Conservation (phyloP, 1,284 basidiomycete species). For the Ganoderma lucidum region DNA sequence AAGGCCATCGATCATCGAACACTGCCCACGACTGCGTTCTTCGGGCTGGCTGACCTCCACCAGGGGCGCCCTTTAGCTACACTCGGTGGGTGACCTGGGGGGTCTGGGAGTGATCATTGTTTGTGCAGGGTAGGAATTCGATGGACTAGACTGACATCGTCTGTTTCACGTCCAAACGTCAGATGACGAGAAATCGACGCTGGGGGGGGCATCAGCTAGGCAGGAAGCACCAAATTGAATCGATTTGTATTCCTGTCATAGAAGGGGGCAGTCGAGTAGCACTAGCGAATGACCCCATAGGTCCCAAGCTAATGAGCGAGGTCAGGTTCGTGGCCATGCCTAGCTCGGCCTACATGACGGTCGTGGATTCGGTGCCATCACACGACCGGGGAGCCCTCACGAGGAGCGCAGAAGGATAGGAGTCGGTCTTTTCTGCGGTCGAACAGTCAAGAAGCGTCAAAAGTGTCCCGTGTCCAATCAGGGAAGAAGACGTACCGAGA, state of each 20-base stretch:
- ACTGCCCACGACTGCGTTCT: not conserved
- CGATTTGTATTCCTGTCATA: not conserved
- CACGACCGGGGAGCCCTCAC: slow-evolving; percentile 13
- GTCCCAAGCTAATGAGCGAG: not conserved
- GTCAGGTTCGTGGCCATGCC: not conserved
- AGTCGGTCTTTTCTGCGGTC: slow-evolving; percentile 6
- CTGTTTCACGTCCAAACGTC: not conserved
- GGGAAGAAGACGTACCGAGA: slow-evolving; percentile 13
- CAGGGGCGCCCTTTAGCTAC: not conserved
- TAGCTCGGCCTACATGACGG: not conserved
- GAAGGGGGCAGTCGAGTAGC: not conserved
- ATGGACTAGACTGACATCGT: not conserved
- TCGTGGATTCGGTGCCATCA: slow-evolving; percentile 5
- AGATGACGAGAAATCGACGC: not conserved
- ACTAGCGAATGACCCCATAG: not conserved
- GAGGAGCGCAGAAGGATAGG: not conserved
- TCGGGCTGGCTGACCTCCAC: not conserved
- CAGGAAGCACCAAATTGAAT: not conserved
- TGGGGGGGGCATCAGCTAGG: not conserved
- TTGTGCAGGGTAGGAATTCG: not conserved
- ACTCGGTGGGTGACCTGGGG: not conserved
- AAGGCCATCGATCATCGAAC: not conserved
- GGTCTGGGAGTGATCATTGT: not conserved
- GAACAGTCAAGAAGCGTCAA: slow-evolving; percentile 19
- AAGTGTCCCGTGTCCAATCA: not conserved